Evolutionary conservation across 2,329 filamentous ascomycete species (phyloP).

Genomic region (Colletotrichum simmondsii): DNA sequence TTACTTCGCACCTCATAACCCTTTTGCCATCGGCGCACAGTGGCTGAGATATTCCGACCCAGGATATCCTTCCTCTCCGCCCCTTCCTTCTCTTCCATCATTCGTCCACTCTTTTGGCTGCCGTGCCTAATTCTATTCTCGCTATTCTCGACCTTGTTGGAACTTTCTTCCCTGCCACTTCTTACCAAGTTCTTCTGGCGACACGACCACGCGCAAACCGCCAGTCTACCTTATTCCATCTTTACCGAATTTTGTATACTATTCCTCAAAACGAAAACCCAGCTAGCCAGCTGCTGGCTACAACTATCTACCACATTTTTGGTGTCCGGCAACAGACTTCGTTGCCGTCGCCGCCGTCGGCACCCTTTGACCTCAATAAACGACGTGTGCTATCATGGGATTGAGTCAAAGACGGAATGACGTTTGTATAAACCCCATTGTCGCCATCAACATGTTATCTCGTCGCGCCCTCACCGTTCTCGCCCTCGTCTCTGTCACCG

Average conservation of each 20-base stretch:
- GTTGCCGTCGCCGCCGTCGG: background rate
- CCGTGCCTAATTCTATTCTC: background rate
- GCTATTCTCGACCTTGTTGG: background rate
- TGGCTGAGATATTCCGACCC: background rate
- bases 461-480: constrained; percentile 42
- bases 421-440: constrained; percentile 19
- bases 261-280: background rate
- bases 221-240: background rate
- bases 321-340: background rate
- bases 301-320: background rate
- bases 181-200: background rate
- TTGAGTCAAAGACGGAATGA: constrained; percentile 28
- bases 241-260: background rate
- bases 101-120: constrained; percentile 4
- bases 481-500: constrained; percentile 40
- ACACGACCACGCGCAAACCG: background rate
- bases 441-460: constrained; percentile 39
- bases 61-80: background rate
- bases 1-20: background rate
- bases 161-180: background rate
- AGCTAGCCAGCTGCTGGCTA: background rate
- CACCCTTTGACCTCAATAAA: background rate
- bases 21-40: background rate
- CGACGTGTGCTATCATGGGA: constrained; percentile 23
- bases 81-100: background rate